Evolutionary conservation across 305 asterid genomes (phyloP).

Genomic region (Fraxinus angustifolia): DNA sequence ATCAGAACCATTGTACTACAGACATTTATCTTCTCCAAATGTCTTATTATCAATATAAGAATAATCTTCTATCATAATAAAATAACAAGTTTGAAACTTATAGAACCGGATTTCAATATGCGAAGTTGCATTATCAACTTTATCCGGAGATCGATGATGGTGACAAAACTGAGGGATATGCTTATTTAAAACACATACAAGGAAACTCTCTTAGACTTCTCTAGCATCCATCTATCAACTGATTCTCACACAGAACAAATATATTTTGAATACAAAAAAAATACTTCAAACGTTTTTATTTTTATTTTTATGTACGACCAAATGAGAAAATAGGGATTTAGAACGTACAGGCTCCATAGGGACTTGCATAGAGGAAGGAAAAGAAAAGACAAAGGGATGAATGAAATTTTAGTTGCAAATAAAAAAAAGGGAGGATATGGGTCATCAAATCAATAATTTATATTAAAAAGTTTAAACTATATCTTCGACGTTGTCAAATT

Average conservation of each 20-base stretch:
- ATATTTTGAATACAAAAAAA: not conserved
- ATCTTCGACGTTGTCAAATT: not conserved
- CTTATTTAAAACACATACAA: not conserved
- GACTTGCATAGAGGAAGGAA: not conserved
- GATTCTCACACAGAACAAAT: not conserved
- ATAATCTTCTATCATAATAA: not conserved
- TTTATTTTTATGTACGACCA: not conserved
- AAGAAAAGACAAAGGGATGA: not conserved
- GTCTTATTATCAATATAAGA: not conserved
- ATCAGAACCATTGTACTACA: not conserved
- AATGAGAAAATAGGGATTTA: not conserved
- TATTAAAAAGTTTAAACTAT: not conserved
- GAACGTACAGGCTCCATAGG: not conserved
- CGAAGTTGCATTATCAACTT: not conserved
- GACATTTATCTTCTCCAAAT: not conserved
- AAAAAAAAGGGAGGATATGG: not conserved
- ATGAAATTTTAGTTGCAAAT: not conserved
- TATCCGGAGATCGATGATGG: not conserved
- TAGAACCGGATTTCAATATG: not conserved
- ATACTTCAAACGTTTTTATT: too few species aligned
- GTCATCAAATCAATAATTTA: not conserved
- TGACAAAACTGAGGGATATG: not conserved
- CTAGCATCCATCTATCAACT: not conserved
- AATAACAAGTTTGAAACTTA: not conserved
- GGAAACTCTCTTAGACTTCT: not conserved